Evolutionary conservation across 163 green algal species (phyloP).

Genomic region (Scenedesmus sp.): DNA sequence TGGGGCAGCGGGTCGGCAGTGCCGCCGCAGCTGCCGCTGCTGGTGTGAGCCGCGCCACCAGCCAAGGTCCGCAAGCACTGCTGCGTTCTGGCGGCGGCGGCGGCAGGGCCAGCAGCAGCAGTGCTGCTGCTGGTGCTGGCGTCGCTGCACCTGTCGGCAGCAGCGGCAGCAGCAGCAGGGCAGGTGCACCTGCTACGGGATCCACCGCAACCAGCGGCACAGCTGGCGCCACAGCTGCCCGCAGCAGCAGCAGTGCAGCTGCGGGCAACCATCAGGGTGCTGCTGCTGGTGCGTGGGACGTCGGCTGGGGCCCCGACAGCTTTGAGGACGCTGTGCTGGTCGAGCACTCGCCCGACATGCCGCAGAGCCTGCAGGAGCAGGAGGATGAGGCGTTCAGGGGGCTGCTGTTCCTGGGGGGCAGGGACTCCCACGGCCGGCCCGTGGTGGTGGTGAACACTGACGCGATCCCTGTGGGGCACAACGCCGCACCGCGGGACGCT

Average conservation of each 20-base stretch:
- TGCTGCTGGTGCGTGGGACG: constrained; percentile 12
- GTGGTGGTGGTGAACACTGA: constrained; percentile 86
- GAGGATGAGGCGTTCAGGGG: constrained; percentile 52
- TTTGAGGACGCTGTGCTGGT: constrained; percentile 37
- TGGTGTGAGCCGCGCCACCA: background rate
- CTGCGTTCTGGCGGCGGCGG: background rate
- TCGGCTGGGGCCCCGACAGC: background rate
- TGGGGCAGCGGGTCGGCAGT: constrained; percentile 23
- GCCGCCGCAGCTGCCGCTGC: constrained; percentile 2
- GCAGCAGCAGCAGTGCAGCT: background rate
- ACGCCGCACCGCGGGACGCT: constrained; percentile 54
- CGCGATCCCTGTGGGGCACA: constrained; percentile 68
- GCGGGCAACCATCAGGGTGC: background rate
- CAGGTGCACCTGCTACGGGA: background rate
- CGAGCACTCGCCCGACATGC: constrained; percentile 45
- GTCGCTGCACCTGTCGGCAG: background rate
- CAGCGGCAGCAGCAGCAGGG: constrained; percentile 6
- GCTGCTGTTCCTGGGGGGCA: constrained; percentile 80
- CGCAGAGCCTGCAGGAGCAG: constrained; percentile 33
- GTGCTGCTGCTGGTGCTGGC: background rate
- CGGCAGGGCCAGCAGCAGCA: background rate
- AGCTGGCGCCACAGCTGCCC: background rate
- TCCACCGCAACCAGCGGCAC: background rate
- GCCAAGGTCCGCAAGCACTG: background rate
- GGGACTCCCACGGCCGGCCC: constrained; percentile 79